Conservation (phyloP, 1,139 yeast genomes). For the Yamadazyma trypodendri region DNA sequence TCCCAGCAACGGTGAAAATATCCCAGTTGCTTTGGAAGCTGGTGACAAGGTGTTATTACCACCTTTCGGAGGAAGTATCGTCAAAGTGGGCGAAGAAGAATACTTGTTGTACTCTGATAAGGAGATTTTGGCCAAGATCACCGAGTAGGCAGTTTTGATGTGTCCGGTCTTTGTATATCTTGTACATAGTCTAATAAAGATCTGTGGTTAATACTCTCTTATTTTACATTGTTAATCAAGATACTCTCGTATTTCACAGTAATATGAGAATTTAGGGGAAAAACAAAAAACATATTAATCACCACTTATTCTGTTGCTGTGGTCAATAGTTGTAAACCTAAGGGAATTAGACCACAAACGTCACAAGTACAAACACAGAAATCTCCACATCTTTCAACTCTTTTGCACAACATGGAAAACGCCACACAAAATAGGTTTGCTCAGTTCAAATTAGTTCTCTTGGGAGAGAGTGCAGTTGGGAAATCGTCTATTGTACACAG, state of each 20-base stretch:
- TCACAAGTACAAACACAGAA: not conserved
- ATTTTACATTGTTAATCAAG: no score
- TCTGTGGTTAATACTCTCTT: no score
- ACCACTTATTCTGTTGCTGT: not conserved
- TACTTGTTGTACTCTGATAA: conserved; percentile 80
- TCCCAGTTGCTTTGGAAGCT: conserved; percentile 71
- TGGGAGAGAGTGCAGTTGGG: conserved; percentile 52
- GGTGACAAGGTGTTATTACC: conserved; percentile 96
- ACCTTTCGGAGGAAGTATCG: conserved; percentile 80
- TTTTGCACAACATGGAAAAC: no score
- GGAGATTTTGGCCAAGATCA: conserved; percentile 90
- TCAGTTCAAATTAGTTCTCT: conserved; percentile 45
- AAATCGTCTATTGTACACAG: conserved; percentile 48
- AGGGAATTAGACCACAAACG: no score
- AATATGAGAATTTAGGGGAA: conserved; percentile 1
- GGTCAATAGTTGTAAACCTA: not conserved
- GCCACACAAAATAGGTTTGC: conserved; percentile 24
- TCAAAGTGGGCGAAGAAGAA: conserved; percentile 84
- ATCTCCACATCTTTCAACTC: no score
- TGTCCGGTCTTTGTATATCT: not conserved
- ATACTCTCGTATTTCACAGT: not conserved
- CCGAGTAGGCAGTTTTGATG: conserved; percentile 13
- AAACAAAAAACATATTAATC: not conserved
- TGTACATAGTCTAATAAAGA: not conserved
- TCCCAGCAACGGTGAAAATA: conserved; percentile 60